Evolutionary conservation across 192 early-diverging fungal genomes (phyloP).

Genomic region (Funneliformis mosseae): DNA sequence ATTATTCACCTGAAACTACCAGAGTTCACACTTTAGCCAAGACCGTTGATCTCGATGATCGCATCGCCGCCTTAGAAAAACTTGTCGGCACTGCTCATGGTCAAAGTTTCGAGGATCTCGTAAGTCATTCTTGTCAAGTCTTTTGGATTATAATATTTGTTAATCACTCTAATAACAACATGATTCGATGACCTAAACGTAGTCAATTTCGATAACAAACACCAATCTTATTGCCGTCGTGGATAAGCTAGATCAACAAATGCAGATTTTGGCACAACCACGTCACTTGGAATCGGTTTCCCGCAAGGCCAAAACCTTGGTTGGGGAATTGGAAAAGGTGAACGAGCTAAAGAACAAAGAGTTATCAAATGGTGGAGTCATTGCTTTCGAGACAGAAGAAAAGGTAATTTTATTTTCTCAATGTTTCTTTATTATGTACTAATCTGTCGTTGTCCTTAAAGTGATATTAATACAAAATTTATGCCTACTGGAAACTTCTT

Average conservation of each 20-base stretch:
- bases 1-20: constrained; percentile 66
- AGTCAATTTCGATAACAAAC: constrained; percentile 42
- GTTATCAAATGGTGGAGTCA: constrained; percentile 45
- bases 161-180: neutral
- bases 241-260: constrained; percentile 70
- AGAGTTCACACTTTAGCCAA: constrained; percentile 57
- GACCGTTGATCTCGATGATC: constrained; percentile 63
- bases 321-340: constrained; percentile 67
- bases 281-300: constrained; percentile 67
- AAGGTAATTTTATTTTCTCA: constrained; percentile 34
- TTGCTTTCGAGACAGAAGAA: constrained; percentile 43
- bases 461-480: no score
- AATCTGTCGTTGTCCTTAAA: no score
- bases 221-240: constrained; percentile 56
- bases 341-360: constrained; percentile 64
- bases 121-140: constrained; percentile 33
- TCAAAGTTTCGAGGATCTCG: constrained; percentile 55
- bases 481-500: neutral
- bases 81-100: constrained; percentile 67
- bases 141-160: neutral
- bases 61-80: constrained; percentile 69
- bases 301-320: constrained; percentile 62
- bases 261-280: constrained; percentile 71
- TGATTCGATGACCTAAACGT: neutral
- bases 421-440: neutral